phyloP scores from a whole-genome alignment of 345 rosid species.

The Euphorbia lathyris region DNA sequence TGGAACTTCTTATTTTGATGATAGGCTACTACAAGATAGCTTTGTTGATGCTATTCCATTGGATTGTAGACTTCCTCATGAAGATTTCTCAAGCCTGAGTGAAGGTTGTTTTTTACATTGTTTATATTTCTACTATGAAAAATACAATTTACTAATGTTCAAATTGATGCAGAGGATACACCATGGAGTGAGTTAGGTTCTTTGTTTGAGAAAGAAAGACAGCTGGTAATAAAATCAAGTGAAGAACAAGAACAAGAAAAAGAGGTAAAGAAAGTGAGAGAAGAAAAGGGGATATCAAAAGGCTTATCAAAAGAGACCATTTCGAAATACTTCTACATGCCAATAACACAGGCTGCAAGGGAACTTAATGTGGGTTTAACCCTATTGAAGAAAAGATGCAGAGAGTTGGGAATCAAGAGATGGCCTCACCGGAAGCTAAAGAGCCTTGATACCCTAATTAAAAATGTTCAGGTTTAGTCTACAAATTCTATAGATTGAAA shows the following conservation, averaged over 20 bases:
- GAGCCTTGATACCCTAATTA: constrained; percentile 48
- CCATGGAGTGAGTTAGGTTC: constrained; percentile 30
- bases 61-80: too few relatives aligned
- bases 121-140: too few relatives aligned
- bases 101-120: too few relatives aligned
- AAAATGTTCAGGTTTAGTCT: constrained; percentile 39
- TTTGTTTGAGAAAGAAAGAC: constrained; percentile 11
- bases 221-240: background rate
- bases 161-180: background rate
- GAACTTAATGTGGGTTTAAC: constrained; percentile 64
- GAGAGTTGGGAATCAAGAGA: constrained; percentile 53
- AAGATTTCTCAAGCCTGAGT: constrained; percentile 2
- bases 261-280: constrained; percentile 3
- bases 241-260: constrained; percentile 16
- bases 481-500: too few relatives aligned
- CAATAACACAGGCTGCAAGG: constrained; percentile 59
- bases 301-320: constrained; percentile 35
- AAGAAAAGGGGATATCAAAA: constrained; percentile 20
- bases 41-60: constrained; percentile 20
- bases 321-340: constrained; percentile 51
- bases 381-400: constrained; percentile 58
- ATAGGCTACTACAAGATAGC: constrained; percentile 21
- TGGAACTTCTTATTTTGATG: constrained; percentile 10
- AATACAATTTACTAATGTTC: too few relatives aligned
- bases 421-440: constrained; percentile 74